These are phyloP conservation scores for Hanseniaspora guilliermondii DNA, from an alignment of 805 yeast species.

Conservation along the genomic window DNA sequence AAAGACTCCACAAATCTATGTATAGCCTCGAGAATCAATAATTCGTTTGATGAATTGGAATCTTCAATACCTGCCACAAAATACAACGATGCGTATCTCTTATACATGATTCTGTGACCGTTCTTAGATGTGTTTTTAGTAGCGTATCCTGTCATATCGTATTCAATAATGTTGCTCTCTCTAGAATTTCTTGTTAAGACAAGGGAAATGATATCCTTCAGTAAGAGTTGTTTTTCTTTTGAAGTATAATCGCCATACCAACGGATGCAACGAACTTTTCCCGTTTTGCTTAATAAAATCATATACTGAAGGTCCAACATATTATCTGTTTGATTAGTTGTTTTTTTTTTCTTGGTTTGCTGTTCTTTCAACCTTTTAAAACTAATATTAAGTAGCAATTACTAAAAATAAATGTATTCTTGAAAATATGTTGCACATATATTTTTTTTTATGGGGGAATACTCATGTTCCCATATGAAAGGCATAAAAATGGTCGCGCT, in stretches of 20 bases:
- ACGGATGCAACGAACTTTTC: conserved; percentile 82
- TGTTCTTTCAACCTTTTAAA: not conserved
- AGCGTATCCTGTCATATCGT: conserved; percentile 29
- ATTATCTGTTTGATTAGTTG: too few species aligned
- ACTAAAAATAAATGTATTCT: too few species aligned
- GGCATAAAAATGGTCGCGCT: too few species aligned
- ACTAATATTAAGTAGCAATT: not conserved
- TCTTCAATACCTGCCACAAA: conserved; percentile 73
- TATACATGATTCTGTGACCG: conserved; percentile 59
- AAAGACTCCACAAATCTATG: conserved; percentile 92
- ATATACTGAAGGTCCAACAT: conserved; percentile 51
- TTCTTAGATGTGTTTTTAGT: not conserved
- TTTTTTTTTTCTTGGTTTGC: not conserved
- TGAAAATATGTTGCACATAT: too few species aligned
- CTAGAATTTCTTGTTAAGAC: conserved; percentile 76
- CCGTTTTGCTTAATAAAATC: conserved; percentile 80
- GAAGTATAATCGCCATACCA: conserved; percentile 83
- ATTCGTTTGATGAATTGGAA: conserved; percentile 52
- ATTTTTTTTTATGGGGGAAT: too few species aligned
- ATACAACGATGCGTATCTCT: conserved; percentile 86
- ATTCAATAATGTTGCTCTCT: conserved; percentile 91
- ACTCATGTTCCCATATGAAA: too few species aligned
- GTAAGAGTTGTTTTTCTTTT: conserved; percentile 72
- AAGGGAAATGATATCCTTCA: conserved; percentile 73
- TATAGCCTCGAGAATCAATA: conserved; percentile 69